phyloP scores from a whole-genome alignment of 305 asterid species.

The Rubia tinctorum region DNA sequence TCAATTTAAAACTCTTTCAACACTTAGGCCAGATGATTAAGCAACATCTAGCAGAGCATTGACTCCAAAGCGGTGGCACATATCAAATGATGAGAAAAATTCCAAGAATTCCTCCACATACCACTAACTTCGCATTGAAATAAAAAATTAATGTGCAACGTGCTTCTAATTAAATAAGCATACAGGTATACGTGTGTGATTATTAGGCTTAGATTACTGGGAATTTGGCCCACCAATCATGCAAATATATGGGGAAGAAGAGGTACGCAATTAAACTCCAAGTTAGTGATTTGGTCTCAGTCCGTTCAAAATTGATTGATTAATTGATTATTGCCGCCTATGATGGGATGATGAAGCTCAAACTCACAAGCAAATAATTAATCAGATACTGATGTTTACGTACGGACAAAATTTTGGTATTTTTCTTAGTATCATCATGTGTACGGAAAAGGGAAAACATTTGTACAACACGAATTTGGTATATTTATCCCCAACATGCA shows the following conservation, averaged over 20 bases:
- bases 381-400: not conserved
- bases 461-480: not conserved
- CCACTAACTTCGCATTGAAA: not conserved
- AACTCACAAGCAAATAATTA: not conserved
- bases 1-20: too few species aligned
- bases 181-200: not conserved
- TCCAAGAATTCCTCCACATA: not conserved
- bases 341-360: too few species aligned
- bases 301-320: not conserved
- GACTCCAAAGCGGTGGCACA: not conserved
- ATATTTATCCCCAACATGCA: too few species aligned
- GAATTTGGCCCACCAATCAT: not conserved
- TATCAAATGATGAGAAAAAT: not conserved
- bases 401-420: not conserved
- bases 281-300: not conserved
- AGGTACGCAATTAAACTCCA: not conserved
- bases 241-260: not conserved
- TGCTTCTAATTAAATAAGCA: not conserved
- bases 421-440: not conserved
- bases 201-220: not conserved
- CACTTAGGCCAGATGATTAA: too few species aligned
- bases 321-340: not conserved
- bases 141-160: too few species aligned
- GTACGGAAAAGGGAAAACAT: not conserved
- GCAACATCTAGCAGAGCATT: not conserved